Conservation (phyloP, 176 grass and related monocot species). For the Musa schizocarpa region DNA sequence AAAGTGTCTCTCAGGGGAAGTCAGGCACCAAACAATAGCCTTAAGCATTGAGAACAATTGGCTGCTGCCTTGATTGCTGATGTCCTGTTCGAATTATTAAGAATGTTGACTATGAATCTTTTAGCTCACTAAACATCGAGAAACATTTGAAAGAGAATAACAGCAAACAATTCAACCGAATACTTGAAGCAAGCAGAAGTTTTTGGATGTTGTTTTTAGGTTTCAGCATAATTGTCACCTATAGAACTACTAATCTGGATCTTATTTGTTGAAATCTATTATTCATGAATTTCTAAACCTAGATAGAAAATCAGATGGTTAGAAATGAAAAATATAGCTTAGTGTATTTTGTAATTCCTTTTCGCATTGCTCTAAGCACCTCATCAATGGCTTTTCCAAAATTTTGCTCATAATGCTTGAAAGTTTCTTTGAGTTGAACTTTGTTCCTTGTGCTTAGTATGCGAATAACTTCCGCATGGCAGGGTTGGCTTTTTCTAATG, state of each 20-base stretch:
- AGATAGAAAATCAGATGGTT: not conserved
- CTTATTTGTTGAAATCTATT: too few species aligned
- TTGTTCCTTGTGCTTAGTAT: slow-evolving; percentile 39
- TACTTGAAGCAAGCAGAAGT: not conserved
- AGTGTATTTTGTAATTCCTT: too few species aligned
- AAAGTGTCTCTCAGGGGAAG: slow-evolving; percentile 69
- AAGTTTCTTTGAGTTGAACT: slow-evolving; percentile 30
- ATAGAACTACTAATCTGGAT: too few species aligned
- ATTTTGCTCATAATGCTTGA: slow-evolving; percentile 24
- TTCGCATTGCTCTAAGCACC: slow-evolving; percentile 21
- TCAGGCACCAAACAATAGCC: slow-evolving; percentile 52
- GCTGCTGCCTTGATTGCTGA: slow-evolving; percentile 30
- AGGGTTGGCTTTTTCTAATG: slow-evolving; percentile 24
- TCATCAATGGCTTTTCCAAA: slow-evolving; percentile 22
- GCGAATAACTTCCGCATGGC: slow-evolving; percentile 17
- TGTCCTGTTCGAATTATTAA: slow-evolving; percentile 30
- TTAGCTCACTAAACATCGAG: slow-evolving; percentile 1
- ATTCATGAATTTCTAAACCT: not conserved
- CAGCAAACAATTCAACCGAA: too few species aligned
- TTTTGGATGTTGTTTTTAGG: not conserved
- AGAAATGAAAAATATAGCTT: not conserved
- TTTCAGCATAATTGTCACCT: too few species aligned
- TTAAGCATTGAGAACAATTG: slow-evolving; percentile 46
- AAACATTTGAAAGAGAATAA: too few species aligned
- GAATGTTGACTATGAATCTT: slow-evolving; percentile 8